Conservation (phyloP, 1,284 basidiomycete species). For the Fomitopsis schrenkii region DNA sequence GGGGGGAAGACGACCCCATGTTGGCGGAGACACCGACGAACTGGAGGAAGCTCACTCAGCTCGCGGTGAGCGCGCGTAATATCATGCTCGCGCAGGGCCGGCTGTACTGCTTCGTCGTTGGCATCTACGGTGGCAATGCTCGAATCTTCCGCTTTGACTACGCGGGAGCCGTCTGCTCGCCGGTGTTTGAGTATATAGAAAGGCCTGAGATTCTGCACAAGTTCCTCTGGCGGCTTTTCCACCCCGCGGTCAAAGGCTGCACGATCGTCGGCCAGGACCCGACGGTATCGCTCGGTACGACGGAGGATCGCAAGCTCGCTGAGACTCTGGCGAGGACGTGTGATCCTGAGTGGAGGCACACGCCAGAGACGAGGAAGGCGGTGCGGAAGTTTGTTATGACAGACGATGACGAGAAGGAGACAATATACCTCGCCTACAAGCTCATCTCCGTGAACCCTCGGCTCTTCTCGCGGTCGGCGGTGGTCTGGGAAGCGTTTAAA, state of each 20-base stretch:
- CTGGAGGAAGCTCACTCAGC: background rate
- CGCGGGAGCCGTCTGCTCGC: constrained; percentile 2
- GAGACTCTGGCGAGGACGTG: background rate
- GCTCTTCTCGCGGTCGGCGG: constrained; percentile 7
- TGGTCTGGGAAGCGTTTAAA: background rate
- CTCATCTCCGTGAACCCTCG: constrained; percentile 5
- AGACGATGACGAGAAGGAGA: background rate
- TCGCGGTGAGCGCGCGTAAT: background rate
- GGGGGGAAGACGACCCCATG: too few relatives aligned
- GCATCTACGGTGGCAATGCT: constrained; percentile 3
- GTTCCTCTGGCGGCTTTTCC: constrained; percentile 14
- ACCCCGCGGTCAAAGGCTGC: constrained; percentile 6
- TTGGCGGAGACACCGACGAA: too few relatives aligned
- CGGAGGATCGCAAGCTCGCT: too few relatives aligned
- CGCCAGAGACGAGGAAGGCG: background rate
- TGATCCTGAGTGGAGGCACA: background rate
- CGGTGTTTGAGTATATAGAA: constrained; percentile 1
- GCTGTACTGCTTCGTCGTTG: constrained; percentile 7
- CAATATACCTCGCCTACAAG: background rate
- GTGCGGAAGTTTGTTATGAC: background rate
- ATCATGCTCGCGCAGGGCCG: constrained; percentile 8
- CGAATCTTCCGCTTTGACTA: constrained; percentile 13
- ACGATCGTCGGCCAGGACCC: constrained; percentile 10
- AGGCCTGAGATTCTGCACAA: constrained; percentile 4
- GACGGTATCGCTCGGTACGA: background rate